phyloP scores from a whole-genome alignment of 306 rosid species.

The Trichosanthes truncata region DNA sequence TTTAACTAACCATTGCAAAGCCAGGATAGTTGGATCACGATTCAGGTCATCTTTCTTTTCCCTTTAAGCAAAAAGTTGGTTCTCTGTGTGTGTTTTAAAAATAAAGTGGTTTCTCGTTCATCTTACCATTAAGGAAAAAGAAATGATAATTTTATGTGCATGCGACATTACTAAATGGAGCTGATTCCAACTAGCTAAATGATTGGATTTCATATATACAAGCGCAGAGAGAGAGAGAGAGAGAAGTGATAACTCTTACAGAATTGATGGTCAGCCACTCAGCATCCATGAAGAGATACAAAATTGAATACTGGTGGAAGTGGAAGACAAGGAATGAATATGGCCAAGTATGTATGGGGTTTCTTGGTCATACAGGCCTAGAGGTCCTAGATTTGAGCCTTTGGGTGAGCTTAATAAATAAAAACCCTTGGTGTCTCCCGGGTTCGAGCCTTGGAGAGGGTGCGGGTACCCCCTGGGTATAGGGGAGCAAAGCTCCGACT shows the following conservation, averaged over 20 bases:
- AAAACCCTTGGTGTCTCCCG: too few species aligned
- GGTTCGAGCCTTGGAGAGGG: too few species aligned
- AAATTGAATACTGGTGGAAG: neutral
- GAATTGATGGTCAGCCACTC: neutral
- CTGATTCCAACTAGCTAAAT: neutral
- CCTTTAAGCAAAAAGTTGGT: neutral
- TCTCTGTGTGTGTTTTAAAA: neutral
- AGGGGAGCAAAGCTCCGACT: too few species aligned
- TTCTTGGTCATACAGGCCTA: too few species aligned
- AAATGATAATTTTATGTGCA: neutral
- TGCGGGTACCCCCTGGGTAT: too few species aligned
- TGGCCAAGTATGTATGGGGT: neutral
- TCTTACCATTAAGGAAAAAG: neutral
- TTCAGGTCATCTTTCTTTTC: neutral
- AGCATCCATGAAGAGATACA: constrained; percentile 5
- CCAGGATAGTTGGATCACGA: constrained; percentile 3
- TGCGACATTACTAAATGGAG: neutral
- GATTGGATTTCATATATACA: neutral
- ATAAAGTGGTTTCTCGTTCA: constrained; percentile 4
- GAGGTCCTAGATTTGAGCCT: too few species aligned
- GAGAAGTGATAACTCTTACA: neutral
- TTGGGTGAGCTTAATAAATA: too few species aligned
- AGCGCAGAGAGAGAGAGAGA: neutral
- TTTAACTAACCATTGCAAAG: neutral
- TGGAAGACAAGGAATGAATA: neutral